phyloP scores from a whole-genome alignment of 2,329 filamentous ascomycete species.

The Fusarium sp. region DNA sequence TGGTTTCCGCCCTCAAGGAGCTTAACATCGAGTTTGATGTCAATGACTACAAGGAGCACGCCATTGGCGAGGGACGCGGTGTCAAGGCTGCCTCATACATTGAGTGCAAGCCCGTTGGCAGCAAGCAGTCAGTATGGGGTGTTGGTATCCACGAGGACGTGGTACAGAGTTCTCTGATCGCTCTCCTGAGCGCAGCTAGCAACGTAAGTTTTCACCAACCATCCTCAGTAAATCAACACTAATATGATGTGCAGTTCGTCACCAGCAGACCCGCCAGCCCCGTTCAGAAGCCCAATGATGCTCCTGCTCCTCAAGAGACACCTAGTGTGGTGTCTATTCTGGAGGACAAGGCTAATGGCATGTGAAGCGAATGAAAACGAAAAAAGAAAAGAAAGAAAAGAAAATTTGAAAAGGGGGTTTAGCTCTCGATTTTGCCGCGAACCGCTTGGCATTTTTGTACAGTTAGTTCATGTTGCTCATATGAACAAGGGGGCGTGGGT shows the following conservation, averaged over 20 bases:
- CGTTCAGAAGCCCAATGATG: background rate
- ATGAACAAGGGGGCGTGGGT: background rate
- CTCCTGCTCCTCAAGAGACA: conserved; percentile 1
- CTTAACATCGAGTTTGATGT: conserved; percentile 90
- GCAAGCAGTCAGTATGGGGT: conserved; percentile 81
- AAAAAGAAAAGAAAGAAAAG: background rate
- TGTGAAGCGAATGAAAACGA: background rate
- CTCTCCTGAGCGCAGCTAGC: conserved; percentile 83
- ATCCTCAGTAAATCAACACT: background rate
- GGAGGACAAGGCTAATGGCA: conserved; percentile 26
- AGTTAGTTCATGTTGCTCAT: background rate
- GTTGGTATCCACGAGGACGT: conserved; percentile 93
- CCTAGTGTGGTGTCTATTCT: conserved; percentile 15
- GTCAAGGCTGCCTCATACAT: conserved; percentile 97
- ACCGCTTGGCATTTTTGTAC: background rate
- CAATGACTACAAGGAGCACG: conserved; percentile 94
- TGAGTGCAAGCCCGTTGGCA: conserved; percentile 77
- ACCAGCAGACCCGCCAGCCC: conserved; percentile 20
- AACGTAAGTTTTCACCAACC: conserved; percentile 67
- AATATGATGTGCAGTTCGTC: conserved; percentile 3
- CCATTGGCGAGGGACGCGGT: conserved; percentile 78
- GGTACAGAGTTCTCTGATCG: conserved; percentile 83
- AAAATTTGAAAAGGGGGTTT: background rate
- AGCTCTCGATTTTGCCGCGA: background rate
- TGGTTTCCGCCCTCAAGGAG: conserved; percentile 80